Conservation (phyloP, 2,329 filamentous ascomycete species). For the Pseudocercospora fijiensis region DNA sequence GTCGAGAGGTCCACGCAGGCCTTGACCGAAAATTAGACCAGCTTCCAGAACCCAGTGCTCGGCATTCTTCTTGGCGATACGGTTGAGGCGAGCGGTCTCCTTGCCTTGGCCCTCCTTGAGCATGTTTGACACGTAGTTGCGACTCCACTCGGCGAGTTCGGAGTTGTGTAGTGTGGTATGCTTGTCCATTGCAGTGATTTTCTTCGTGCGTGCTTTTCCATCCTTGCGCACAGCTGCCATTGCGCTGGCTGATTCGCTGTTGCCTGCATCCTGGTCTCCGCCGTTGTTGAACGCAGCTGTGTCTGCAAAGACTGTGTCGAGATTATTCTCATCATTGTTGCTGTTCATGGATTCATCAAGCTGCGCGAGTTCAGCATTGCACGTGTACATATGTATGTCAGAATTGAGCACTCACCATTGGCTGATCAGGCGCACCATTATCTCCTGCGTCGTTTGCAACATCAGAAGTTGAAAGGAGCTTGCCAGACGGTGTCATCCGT, state of each 20-base stretch:
- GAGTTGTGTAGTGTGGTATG: slow-evolving; percentile 55
- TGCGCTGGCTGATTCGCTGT: slow-evolving; percentile 41
- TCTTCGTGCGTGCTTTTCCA: slow-evolving; percentile 32
- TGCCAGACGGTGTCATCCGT: slow-evolving; percentile 11
- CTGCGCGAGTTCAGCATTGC: background rate
- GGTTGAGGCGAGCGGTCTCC: slow-evolving; percentile 39
- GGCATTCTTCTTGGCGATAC: slow-evolving; percentile 62
- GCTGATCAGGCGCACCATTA: slow-evolving; percentile 10
- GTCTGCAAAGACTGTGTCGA: slow-evolving; percentile 5
- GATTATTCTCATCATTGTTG: slow-evolving; percentile 24
- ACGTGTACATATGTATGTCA: background rate
- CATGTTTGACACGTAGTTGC: slow-evolving; percentile 63
- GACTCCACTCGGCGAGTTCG: slow-evolving; percentile 58
- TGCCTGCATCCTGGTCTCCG: slow-evolving; percentile 32
- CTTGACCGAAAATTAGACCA: slow-evolving; percentile 47
- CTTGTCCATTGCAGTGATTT: slow-evolving; percentile 50
- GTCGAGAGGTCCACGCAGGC: slow-evolving; percentile 53
- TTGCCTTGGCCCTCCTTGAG: slow-evolving; percentile 48
- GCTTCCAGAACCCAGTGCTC: slow-evolving; percentile 56
- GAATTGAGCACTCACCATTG: slow-evolving; percentile 10
- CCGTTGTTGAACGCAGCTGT: background rate
- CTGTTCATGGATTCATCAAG: background rate
- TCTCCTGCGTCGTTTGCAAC: slow-evolving; percentile 33
- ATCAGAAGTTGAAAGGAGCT: slow-evolving; percentile 9
- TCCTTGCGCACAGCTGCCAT: slow-evolving; percentile 44